A percentile compares a stretch with the other conserved stretches of the same genome.
Conservation (phyloP, 2,329 filamentous ascomycete genomes). For the Mycogone perniciosa region DNA sequence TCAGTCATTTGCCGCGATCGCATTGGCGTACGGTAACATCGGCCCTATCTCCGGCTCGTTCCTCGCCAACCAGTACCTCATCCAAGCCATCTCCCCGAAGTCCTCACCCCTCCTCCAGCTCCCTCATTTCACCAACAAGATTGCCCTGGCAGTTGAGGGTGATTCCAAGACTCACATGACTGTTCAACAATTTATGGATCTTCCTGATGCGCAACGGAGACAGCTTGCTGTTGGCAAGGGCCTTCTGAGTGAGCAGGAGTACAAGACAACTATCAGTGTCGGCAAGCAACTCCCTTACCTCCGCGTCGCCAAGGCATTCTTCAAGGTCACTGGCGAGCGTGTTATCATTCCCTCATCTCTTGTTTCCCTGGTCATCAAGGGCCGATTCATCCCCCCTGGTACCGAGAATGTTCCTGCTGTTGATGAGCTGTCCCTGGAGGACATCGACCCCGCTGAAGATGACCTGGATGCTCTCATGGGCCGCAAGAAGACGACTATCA, state of each 20-base stretch:
- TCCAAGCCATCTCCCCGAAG: conserved; percentile 80
- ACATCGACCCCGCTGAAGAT: conserved; percentile 87
- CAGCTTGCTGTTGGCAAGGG: conserved; percentile 62
- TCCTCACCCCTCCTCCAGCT: conserved; percentile 87
- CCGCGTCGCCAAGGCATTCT: conserved; percentile 86
- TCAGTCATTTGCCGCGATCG: conserved; percentile 79
- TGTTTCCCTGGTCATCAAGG: conserved; percentile 92
- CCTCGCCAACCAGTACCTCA: conserved; percentile 74
- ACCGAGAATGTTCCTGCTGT: conserved; percentile 67
- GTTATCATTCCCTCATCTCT: conserved; percentile 87
- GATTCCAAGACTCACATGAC: conserved; percentile 68
- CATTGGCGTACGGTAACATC: conserved; percentile 80
- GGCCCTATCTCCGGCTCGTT: conserved; percentile 77
- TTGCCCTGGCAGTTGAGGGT: conserved; percentile 63
- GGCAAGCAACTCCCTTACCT: conserved; percentile 80
- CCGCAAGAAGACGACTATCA: conserved; percentile 62
- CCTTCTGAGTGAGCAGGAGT: conserved; percentile 70
- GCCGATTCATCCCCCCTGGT: conserved; percentile 85
- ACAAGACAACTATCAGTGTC: conserved; percentile 66
- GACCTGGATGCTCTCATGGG: conserved; percentile 81
- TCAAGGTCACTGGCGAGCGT: conserved; percentile 95
- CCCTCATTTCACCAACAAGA: conserved; percentile 69
- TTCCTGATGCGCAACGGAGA: conserved; percentile 68
- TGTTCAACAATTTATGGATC: conserved; percentile 82
- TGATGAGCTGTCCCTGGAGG: conserved; percentile 74